Conservation (phyloP, 2,329 filamentous ascomycete genomes). For the Venturia effusa region DNA sequence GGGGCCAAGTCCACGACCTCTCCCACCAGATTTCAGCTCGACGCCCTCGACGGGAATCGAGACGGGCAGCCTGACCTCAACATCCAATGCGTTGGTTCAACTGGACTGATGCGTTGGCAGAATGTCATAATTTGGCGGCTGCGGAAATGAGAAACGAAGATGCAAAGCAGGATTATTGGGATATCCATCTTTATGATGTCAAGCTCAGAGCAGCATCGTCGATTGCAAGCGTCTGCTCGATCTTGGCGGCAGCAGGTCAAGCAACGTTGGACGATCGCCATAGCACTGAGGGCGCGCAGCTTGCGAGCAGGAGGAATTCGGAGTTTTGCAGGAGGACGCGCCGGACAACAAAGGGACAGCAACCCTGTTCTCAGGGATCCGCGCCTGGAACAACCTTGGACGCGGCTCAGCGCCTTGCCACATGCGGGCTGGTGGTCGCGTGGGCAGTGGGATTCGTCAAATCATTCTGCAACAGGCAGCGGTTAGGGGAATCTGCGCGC, state of each 20-base stretch:
- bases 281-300: background rate
- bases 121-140: background rate
- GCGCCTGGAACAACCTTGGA: background rate
- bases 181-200: background rate
- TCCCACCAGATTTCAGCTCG: background rate
- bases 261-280: background rate
- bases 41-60: background rate
- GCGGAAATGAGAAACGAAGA: background rate
- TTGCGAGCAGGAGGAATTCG: background rate
- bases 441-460: background rate
- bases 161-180: background rate
- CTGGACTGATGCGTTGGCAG: background rate
- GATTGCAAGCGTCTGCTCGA: background rate
- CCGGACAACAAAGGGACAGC: background rate
- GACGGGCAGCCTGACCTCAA: background rate
- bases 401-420: background rate
- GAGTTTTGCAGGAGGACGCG: background rate
- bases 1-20: background rate
- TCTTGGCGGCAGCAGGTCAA: background rate
- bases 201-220: background rate
- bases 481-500: background rate
- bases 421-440: background rate
- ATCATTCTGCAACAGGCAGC: background rate
- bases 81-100: background rate
- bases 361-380: background rate